Base-by-base conservation (phyloP, 1,139 yeast species). In the Blastobotrys elegans region DNA sequence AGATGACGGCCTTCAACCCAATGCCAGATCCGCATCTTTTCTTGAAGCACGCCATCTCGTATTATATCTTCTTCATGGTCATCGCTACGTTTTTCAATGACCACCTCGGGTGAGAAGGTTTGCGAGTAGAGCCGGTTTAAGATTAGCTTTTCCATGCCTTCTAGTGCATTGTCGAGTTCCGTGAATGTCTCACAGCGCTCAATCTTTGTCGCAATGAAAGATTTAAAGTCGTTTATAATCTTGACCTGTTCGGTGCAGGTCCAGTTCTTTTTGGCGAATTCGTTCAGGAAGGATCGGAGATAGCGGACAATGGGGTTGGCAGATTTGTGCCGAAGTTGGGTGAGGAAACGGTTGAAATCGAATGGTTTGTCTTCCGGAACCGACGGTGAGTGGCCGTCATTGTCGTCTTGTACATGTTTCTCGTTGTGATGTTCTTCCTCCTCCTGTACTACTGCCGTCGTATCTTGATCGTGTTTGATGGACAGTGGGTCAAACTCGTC, bases 221-320 rank as follows among this genome's bases (percentile, higher is more conserved):
- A 59, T 60, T 62, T 84, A 80, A 68, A 90, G 59, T 90, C 96
- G 41, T 67, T 69, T 0, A 90, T 74, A 37, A 90, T 75, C 61
- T 86, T 88, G 21, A 77, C 75, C 63, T 92, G 92, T 64, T 92
- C 97, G 3, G 76, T 74, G 0, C 82, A 76, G 0, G 85, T 75
- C 81, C 96, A 87, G 4, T 78, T 76, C 54, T 83, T 82, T 47
- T 81, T 78, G 35, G 76, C 70, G 63, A 92, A 92, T 49, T 88
- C 92, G 29, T 75, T 76, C 43, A 94, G 69, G 58, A 94, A 24
- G 87, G 89, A 62, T 53, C 86, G 79, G 39, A 90, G 78, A 60
- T 90, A 94, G 47, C 90, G 76, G 1, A 92, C 90, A 37, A 90
- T 76, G 0, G 98, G 97, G 51, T 88, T 96, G 1, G 97, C 96